A percentile compares a stretch with the other conserved stretches of the same genome.
phyloP scores from a whole-genome alignment of 495 filamentous ascomycete genomes.

The Talaromyces trachyspermus region DNA sequence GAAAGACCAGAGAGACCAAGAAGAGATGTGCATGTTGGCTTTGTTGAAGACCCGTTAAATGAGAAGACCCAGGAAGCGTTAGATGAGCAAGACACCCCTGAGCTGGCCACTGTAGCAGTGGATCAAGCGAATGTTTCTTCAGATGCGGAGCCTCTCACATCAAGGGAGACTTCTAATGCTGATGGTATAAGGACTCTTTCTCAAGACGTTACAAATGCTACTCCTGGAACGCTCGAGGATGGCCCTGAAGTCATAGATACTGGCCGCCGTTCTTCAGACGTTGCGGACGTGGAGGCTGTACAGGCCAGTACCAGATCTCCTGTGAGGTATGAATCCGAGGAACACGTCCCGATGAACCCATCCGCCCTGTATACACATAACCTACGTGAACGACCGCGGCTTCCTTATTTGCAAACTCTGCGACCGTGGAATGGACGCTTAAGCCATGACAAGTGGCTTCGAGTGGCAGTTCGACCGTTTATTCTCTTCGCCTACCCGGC shows the following conservation, averaged over 20 bases:
- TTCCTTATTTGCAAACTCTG: constrained; percentile 64
- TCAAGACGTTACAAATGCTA: background rate
- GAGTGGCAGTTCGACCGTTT: constrained; percentile 69
- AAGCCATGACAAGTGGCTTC: constrained; percentile 68
- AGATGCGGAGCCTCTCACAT: background rate
- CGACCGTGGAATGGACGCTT: constrained; percentile 71
- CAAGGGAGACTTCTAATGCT: background rate
- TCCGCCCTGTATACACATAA: constrained; percentile 49
- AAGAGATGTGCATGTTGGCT: constrained; percentile 48
- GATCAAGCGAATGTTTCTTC: background rate
- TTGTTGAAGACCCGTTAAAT: constrained; percentile 31
- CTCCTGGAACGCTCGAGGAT: background rate
- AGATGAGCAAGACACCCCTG: constrained; percentile 2
- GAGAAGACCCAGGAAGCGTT: constrained; percentile 1
- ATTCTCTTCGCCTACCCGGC: constrained; percentile 82
- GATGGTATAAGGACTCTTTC: background rate
- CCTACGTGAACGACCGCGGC: constrained; percentile 51
- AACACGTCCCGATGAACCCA: constrained; percentile 14
- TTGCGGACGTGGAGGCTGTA: background rate
- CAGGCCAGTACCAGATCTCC: background rate
- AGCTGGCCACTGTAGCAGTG: background rate
- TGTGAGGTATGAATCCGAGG: background rate
- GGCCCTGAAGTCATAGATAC: background rate
- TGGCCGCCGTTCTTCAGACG: background rate
- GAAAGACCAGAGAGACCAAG: constrained; percentile 15